phyloP scores from a whole-genome alignment of 345 rosid genomes.

The Citrus trifoliata region DNA sequence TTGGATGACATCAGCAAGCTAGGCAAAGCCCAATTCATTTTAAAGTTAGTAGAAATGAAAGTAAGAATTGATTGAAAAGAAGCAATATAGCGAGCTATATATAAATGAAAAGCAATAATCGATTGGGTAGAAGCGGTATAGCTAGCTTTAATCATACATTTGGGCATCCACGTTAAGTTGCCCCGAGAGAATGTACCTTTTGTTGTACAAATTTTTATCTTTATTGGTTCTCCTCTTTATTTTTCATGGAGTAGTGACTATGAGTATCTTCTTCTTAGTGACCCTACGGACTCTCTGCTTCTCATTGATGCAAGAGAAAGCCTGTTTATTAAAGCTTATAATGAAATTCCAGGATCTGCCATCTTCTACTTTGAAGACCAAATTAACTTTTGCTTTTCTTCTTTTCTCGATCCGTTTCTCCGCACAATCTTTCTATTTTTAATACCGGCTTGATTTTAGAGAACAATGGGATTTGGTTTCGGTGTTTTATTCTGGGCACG shows the following conservation, averaged over 20 bases:
- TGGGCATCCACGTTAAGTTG: not conserved
- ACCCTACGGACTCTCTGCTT: conserved; percentile 16
- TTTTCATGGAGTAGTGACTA: not conserved
- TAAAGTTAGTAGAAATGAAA: not conserved
- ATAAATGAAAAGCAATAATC: not conserved
- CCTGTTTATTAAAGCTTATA: conserved; percentile 9
- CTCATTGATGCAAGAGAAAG: conserved; percentile 36
- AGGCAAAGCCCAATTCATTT: not conserved
- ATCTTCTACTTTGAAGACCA: conserved; percentile 14
- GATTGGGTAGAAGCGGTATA: not conserved
- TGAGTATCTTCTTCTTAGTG: conserved; percentile 9
- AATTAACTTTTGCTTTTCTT: conserved; percentile 14
- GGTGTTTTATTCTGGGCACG: not conserved
- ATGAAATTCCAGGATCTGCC: not conserved
- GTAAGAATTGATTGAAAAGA: not conserved
- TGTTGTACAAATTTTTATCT: not conserved
- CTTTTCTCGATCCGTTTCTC: not conserved
- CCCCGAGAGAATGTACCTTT: not conserved
- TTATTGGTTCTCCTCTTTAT: not conserved
- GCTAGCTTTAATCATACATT: not conserved
- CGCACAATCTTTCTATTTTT: not conserved
- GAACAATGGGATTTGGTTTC: not conserved
- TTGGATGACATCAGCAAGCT: not conserved
- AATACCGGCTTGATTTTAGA: not conserved
- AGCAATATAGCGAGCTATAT: not conserved